Percentiles rank a stretch among this genome's conserved stretches.
These are phyloP conservation scores for Senecio squalidus DNA, from an alignment of 140 eudicot species.

Conservation along the genomic window DNA sequence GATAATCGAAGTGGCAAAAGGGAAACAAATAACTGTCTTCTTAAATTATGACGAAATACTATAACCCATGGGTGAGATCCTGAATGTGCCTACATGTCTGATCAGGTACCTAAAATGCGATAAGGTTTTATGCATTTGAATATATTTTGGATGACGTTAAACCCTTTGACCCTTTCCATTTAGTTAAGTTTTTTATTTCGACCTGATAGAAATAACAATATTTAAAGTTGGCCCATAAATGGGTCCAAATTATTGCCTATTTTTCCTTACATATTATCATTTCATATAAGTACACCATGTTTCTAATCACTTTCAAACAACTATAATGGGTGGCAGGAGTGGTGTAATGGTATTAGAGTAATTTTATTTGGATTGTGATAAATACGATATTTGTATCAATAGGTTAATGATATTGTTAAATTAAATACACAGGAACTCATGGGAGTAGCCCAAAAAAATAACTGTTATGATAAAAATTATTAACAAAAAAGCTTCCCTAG, in stretches of 20 bases:
- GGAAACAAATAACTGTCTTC: slow-evolving; percentile 65
- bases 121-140: too few relatives aligned
- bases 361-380: slow-evolving; percentile 1
- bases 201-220: too few relatives aligned
- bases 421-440: slow-evolving; percentile 73
- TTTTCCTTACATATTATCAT: neutral
- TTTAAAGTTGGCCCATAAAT: too few relatives aligned
- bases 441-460: slow-evolving; percentile 43
- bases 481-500: slow-evolving; percentile 33
- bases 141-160: too few relatives aligned
- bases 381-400: neutral
- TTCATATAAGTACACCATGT: slow-evolving; percentile 68
- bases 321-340: slow-evolving; percentile 87
- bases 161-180: too few relatives aligned
- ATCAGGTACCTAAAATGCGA: slow-evolving; percentile 48
- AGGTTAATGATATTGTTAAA: slow-evolving; percentile 73
- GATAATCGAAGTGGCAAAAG: slow-evolving; percentile 41
- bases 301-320: slow-evolving; percentile 67
- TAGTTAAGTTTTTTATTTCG: too few relatives aligned
- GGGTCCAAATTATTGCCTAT: too few relatives aligned
- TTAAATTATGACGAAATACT: slow-evolving; percentile 84
- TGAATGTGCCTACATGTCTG: slow-evolving; percentile 82
- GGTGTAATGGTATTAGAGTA: slow-evolving; percentile 55
- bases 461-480: slow-evolving; percentile 37
- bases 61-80: slow-evolving; percentile 83